phyloP scores from a whole-genome alignment of 2,329 filamentous ascomycete genomes.

The Lasiodiplodia sp. region DNA sequence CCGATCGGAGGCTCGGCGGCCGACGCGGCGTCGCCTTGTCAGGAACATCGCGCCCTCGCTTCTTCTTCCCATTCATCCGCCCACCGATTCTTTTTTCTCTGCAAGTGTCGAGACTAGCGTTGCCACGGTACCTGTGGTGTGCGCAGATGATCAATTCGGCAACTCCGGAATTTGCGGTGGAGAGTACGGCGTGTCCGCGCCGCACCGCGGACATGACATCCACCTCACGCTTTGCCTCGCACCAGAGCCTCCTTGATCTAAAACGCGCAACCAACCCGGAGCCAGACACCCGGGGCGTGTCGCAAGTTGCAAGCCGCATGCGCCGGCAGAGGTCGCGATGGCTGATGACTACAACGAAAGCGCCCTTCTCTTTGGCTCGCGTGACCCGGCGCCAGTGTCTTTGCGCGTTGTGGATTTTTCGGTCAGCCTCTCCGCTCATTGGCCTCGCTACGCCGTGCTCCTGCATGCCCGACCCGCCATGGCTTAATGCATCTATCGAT shows the following conservation, averaged over 20 bases:
- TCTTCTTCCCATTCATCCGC: too few species aligned
- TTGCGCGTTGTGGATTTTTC: neutral
- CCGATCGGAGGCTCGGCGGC: constrained; percentile 23
- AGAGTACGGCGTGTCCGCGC: neutral
- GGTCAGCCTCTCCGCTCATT: constrained; percentile 1
- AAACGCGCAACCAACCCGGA: neutral
- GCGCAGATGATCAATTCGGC: neutral
- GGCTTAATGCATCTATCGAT: constrained; percentile 14
- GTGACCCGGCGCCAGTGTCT: constrained; percentile 9
- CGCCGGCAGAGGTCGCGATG: too few species aligned
- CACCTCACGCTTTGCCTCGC: neutral
- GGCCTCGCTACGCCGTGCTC: constrained; percentile 10
- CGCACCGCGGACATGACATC: neutral
- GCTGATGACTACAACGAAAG: too few species aligned
- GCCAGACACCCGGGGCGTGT: neutral
- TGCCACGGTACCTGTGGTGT: neutral
- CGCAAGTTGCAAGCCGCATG: neutral
- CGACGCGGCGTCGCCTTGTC: constrained; percentile 14
- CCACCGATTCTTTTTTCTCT: neutral
- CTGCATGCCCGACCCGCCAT: constrained; percentile 9
- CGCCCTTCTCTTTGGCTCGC: constrained; percentile 4
- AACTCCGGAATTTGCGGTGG: neutral
- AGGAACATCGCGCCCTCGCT: neutral
- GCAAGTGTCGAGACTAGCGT: too few species aligned
- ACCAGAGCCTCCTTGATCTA: neutral